These are phyloP conservation scores for Fistulifera solaris DNA, from an alignment of 108 stramenopile genomes.

Conservation along the genomic window DNA sequence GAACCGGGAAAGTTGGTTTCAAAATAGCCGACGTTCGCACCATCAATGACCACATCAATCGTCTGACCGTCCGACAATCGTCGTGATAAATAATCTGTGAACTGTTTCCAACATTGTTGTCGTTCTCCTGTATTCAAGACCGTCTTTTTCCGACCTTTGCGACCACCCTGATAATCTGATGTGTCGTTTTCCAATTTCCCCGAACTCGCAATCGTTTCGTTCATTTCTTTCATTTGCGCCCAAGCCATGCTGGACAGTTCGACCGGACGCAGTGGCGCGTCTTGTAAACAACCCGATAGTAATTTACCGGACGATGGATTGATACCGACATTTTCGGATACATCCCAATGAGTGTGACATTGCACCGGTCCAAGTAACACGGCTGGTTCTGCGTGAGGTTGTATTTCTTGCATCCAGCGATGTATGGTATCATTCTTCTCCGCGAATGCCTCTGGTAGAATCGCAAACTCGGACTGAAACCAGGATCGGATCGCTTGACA, in stretches of 20 bases:
- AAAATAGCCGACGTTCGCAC: conserved; percentile 96
- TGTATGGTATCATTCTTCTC: conserved; percentile 18
- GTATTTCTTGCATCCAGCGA: conserved; percentile 23
- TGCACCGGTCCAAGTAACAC: no score
- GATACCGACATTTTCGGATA: conserved; percentile 25
- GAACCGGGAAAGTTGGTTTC: conserved; percentile 75
- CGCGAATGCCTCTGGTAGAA: no score
- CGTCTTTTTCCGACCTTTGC: conserved; percentile 67
- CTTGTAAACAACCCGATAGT: conserved; percentile 33
- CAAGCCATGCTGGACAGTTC: conserved; percentile 42
- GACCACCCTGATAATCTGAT: conserved; percentile 69
- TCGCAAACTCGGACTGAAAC: conserved; percentile 50
- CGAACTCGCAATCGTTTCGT: conserved; percentile 60
- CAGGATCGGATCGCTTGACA: conserved; percentile 47
- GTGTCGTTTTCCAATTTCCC: conserved; percentile 46
- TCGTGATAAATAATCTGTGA: conserved; percentile 21
- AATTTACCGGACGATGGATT: conserved; percentile 45
- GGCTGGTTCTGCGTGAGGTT: conserved; percentile 12
- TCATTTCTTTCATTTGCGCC: conserved; percentile 64
- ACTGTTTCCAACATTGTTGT: conserved; percentile 24
- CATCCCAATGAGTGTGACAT: no score
- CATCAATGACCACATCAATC: conserved; percentile 86
- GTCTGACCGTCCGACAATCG: background rate
- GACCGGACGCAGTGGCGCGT: conserved; percentile 40
- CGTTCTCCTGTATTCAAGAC: conserved; percentile 19